These are phyloP conservation scores for Glaciozyma antarctica DNA, from an alignment of 768 basidiomycete genomes.

Conservation along the genomic window DNA sequence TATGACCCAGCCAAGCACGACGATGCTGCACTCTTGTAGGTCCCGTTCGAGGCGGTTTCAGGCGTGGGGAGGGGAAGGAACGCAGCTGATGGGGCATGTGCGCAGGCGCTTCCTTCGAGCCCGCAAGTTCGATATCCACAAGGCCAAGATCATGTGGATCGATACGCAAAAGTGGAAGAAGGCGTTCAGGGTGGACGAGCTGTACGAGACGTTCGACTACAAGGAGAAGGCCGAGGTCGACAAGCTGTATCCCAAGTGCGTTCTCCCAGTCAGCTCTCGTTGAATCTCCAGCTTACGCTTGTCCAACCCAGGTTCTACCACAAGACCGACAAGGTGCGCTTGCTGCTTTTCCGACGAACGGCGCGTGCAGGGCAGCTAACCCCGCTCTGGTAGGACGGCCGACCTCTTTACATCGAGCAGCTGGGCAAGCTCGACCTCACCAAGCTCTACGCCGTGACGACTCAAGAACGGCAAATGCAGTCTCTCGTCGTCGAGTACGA, in stretches of 20 bases:
- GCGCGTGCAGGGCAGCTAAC: constrained; percentile 2
- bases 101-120: constrained; percentile 74
- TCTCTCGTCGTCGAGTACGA: constrained; percentile 91
- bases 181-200: constrained; percentile 64
- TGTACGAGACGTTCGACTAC: constrained; percentile 73
- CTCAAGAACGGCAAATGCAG: constrained; percentile 74
- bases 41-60: not conserved
- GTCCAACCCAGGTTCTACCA: constrained; percentile 47
- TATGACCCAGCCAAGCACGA: constrained; percentile 61
- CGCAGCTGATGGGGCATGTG: constrained; percentile 42
- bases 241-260: constrained; percentile 85
- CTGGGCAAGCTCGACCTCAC: constrained; percentile 81
- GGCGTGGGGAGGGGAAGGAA: not conserved
- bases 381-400: constrained; percentile 58
- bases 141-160: constrained; percentile 75
- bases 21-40: constrained; percentile 54
- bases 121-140: constrained; percentile 75
- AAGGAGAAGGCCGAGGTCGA: constrained; percentile 70
- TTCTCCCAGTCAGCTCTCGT: constrained; percentile 36
- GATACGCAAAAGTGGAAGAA: constrained; percentile 80
- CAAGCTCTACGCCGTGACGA: constrained; percentile 70
- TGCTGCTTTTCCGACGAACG: no score
- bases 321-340: constrained; percentile 75
- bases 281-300: not conserved
- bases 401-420: constrained; percentile 89